phyloP scores from a whole-genome alignment of 2,329 filamentous ascomycete species.

The Phoma sp. region DNA sequence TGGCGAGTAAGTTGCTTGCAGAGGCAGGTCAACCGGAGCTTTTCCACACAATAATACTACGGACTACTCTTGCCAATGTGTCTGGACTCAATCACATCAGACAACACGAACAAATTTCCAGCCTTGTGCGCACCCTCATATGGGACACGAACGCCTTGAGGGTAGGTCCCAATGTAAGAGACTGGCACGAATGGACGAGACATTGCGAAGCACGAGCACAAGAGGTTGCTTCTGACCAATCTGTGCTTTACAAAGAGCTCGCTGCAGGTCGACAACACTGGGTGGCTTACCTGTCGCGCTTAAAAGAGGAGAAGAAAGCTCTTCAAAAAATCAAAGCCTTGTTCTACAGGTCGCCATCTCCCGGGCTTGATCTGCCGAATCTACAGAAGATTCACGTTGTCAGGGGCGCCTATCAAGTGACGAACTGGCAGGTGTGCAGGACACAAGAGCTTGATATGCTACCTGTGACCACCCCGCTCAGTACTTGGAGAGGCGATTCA shows the following conservation, averaged over 20 bases:
- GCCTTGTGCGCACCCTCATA: conserved; percentile 14
- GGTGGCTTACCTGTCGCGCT: conserved; percentile 11
- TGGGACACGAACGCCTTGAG: conserved; percentile 22
- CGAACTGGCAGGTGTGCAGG: neutral
- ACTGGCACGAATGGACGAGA: conserved; percentile 17
- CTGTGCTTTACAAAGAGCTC: neutral
- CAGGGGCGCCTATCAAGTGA: neutral
- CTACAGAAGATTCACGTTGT: neutral
- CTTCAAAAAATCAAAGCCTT: neutral
- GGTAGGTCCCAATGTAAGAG: conserved; percentile 5
- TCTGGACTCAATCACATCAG: conserved; percentile 14
- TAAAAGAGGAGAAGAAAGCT: conserved; percentile 9
- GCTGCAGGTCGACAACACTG: conserved; percentile 13
- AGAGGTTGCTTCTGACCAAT: neutral
- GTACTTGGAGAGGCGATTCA: conserved; percentile 5
- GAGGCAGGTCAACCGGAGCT: conserved; percentile 14
- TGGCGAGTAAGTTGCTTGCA: conserved; percentile 13
- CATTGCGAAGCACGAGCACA: conserved; percentile 3
- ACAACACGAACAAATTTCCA: conserved; percentile 8
- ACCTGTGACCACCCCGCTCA: neutral
- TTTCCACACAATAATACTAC: conserved; percentile 20
- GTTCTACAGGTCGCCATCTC: neutral
- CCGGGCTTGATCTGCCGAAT: neutral
- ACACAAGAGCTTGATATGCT: neutral
- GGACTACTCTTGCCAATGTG: conserved; percentile 14